Conservation (phyloP, 2,329 filamentous ascomycete species). For the Teratosphaeria destructans region DNA sequence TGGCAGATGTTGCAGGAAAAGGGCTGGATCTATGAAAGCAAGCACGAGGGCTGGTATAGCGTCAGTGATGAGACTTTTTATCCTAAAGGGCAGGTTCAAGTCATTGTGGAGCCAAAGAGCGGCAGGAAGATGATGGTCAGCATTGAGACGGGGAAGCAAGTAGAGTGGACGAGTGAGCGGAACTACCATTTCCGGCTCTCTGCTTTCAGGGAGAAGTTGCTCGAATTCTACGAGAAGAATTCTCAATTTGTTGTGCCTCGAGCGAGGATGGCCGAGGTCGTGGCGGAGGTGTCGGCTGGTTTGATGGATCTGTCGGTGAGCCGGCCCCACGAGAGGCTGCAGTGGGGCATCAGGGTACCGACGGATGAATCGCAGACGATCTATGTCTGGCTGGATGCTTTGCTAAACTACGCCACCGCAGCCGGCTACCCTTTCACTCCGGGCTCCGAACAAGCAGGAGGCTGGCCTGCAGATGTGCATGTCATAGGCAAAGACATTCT, state of each 20-base stretch:
- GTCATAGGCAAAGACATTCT: slow-evolving; percentile 95
- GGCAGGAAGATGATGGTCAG: slow-evolving; percentile 68
- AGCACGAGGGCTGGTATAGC: slow-evolving; percentile 92
- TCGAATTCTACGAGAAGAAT: slow-evolving; percentile 70
- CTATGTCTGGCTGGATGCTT: slow-evolving; percentile 95
- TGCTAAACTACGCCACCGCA: slow-evolving; percentile 86
- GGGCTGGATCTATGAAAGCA: slow-evolving; percentile 71
- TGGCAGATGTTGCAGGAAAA: slow-evolving; percentile 71
- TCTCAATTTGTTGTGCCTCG: slow-evolving; percentile 66
- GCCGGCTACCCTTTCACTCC: slow-evolving; percentile 76
- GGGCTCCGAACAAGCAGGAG: slow-evolving; percentile 44
- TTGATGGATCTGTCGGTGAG: slow-evolving; percentile 85
- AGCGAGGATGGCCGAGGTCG: slow-evolving; percentile 65
- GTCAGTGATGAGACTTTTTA: slow-evolving; percentile 97
- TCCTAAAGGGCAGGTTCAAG: slow-evolving; percentile 62
- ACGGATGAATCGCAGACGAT: slow-evolving; percentile 79
- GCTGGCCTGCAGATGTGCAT: slow-evolving; percentile 86
- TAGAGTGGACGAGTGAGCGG: slow-evolving; percentile 86
- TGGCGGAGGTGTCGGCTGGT: slow-evolving; percentile 63
- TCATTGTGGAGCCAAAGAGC: slow-evolving; percentile 65
- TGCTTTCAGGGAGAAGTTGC: slow-evolving; percentile 64
- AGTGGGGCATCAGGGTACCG: slow-evolving; percentile 84
- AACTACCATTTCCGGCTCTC: slow-evolving; percentile 95
- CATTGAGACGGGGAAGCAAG: slow-evolving; percentile 79
- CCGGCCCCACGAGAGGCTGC: slow-evolving; percentile 63